These are phyloP conservation scores for Clitoria ternatea DNA, from an alignment of 306 rosid genomes.

Conservation along the genomic window DNA sequence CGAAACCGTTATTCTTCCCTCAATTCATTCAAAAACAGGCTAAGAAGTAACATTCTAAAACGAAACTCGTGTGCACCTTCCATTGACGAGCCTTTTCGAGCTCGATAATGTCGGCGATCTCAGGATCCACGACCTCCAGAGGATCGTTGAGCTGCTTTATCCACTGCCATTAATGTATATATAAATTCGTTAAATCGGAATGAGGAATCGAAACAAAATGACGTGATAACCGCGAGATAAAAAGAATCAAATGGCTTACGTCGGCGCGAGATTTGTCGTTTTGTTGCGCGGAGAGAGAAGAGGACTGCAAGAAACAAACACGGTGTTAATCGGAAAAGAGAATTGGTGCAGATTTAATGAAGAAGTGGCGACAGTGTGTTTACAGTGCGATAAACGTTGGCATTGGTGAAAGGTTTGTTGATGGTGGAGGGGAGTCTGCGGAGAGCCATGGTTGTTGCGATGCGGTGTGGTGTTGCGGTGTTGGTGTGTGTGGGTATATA, in stretches of 20 bases:
- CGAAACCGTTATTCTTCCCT: background rate
- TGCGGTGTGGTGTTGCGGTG: background rate
- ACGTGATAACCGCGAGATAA: too few species aligned
- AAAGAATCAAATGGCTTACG: slow-evolving; percentile 37
- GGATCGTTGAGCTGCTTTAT: slow-evolving; percentile 79
- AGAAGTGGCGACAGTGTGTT: background rate
- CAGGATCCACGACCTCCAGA: slow-evolving; percentile 73
- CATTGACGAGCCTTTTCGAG: slow-evolving; percentile 94
- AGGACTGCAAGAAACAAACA: slow-evolving; percentile 49
- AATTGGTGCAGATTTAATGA: background rate
- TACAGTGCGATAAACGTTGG: slow-evolving; percentile 52
- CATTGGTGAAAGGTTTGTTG: slow-evolving; percentile 36
- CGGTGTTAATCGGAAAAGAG: background rate
- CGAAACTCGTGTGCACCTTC: slow-evolving; percentile 37
- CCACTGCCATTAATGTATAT: slow-evolving; percentile 59
- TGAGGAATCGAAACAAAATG: too few species aligned
- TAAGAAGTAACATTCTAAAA: background rate
- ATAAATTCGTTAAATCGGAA: background rate
- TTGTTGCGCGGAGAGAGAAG: slow-evolving; percentile 47
- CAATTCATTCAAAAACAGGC: background rate
- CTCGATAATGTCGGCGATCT: slow-evolving; percentile 72
- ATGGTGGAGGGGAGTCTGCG: slow-evolving; percentile 56
- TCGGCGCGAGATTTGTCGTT: slow-evolving; percentile 50
- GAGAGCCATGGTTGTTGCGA: slow-evolving; percentile 63
- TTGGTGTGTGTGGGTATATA: background rate